Percentiles rank a stretch among this genome's conserved stretches.
Conservation (phyloP, 2,329 filamentous ascomycete genomes). For the Phaeosphaeriaceae sp. region DNA sequence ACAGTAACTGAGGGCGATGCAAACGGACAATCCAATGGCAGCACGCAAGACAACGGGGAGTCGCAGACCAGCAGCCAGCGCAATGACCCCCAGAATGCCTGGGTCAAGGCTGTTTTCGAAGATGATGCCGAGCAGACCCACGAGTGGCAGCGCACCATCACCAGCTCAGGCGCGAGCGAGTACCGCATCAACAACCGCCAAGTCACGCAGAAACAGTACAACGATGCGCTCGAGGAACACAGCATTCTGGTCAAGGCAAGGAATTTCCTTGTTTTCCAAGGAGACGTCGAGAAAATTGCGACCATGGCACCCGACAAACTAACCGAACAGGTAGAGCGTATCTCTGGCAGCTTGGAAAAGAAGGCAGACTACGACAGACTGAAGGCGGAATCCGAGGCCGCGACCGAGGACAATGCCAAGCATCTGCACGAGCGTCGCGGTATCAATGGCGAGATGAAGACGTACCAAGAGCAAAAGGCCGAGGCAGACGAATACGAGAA, state of each 20-base stretch:
- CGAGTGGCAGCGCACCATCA: constrained; percentile 95
- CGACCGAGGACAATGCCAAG: constrained; percentile 84
- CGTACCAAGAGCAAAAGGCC: constrained; percentile 95
- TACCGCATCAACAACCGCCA: constrained; percentile 95
- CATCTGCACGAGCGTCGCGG: constrained; percentile 88
- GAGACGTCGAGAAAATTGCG: constrained; percentile 95
- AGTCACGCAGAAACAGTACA: constrained; percentile 91
- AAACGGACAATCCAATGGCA: constrained; percentile 32
- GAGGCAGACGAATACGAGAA: constrained; percentile 93
- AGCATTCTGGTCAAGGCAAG: constrained; percentile 98
- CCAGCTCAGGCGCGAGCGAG: constrained; percentile 84
- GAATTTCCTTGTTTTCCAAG: constrained; percentile 98
- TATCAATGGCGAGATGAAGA: constrained; percentile 97
- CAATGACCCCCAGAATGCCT: constrained; percentile 89
- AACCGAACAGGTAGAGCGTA: constrained; percentile 93
- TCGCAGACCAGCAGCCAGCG: constrained; percentile 68
- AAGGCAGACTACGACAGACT: constrained; percentile 92
- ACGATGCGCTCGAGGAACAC: constrained; percentile 86
- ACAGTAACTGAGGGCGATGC: constrained; percentile 64
- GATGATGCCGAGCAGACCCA: constrained; percentile 96
- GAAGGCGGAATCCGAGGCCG: constrained; percentile 85
- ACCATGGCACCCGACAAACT: constrained; percentile 93
- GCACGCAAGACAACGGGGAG: constrained; percentile 56
- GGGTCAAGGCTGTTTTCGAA: constrained; percentile 99
- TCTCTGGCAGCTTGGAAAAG: constrained; percentile 93